Evolutionary conservation across 2,329 filamentous ascomycete species (phyloP).

Genomic region (Grosmannia huntii): DNA sequence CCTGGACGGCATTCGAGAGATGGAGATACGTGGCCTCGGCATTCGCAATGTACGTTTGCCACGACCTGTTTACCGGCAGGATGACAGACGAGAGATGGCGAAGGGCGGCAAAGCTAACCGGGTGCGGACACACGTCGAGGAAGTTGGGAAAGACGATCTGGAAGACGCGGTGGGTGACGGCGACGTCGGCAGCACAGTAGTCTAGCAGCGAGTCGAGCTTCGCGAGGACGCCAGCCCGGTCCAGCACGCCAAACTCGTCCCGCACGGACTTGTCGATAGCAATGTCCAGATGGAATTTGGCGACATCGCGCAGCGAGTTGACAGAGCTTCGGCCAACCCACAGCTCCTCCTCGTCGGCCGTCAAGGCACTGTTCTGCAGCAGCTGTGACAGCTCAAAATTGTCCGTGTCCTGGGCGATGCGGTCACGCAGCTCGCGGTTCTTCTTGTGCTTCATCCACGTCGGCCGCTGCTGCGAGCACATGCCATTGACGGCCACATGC

Average conservation of each 20-base stretch:
- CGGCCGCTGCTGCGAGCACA: constrained; percentile 93
- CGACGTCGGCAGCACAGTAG: constrained; percentile 91
- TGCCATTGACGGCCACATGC: constrained; percentile 94
- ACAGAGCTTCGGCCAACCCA: constrained; percentile 93
- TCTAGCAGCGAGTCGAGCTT: constrained; percentile 75
- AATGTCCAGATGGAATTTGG: constrained; percentile 87
- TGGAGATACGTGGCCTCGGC: constrained; percentile 75
- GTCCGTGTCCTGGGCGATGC: constrained; percentile 58
- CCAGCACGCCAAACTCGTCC: constrained; percentile 74
- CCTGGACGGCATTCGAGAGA: constrained; percentile 64
- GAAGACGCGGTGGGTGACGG: constrained; percentile 87
- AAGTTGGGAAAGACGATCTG: constrained; percentile 87
- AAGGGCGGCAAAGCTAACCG: constrained; percentile 90
- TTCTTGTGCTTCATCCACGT: constrained; percentile 98
- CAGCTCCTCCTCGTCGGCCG: constrained; percentile 82
- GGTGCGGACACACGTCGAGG: constrained; percentile 80
- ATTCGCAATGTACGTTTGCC: constrained; percentile 73
- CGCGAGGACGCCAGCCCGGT: constrained; percentile 54
- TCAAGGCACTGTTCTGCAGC: constrained; percentile 52
- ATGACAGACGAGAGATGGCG: constrained; percentile 91
- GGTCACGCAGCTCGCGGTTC: constrained; percentile 70
- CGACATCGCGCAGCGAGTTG: constrained; percentile 90
- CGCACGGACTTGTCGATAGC: constrained; percentile 81
- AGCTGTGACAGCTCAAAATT: constrained; percentile 59
- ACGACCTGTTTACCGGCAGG: constrained; percentile 74